These are phyloP conservation scores for Schizothecium vesticola DNA, from an alignment of 495 filamentous ascomycete species.

Conservation along the genomic window DNA sequence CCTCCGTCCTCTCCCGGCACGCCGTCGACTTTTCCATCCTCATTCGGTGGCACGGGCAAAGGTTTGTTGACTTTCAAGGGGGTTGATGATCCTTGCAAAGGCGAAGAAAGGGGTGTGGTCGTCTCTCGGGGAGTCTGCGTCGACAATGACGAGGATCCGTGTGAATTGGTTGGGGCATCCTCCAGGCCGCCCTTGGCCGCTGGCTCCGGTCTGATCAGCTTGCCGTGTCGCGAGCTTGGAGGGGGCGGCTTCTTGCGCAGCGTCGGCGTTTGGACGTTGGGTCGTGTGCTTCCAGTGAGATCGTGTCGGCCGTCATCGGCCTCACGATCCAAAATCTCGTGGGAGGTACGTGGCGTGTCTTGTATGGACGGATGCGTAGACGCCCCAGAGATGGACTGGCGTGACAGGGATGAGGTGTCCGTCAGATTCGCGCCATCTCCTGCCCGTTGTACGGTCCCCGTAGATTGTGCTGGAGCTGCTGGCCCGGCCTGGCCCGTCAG, in stretches of 20 bases:
- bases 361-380: conserved; percentile 21
- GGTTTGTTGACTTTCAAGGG: conserved; percentile 48
- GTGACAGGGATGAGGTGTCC: conserved; percentile 44
- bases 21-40: conserved; percentile 33
- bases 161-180: not conserved
- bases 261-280: conserved; percentile 39
- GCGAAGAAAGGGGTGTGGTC: not conserved
- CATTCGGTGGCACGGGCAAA: conserved; percentile 36
- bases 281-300: conserved; percentile 14
- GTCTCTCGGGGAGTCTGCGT: not conserved
- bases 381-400: conserved; percentile 40
- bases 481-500: conserved; percentile 51
- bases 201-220: conserved; percentile 50
- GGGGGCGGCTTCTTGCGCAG: conserved; percentile 44
- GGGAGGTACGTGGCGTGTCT: conserved; percentile 45
- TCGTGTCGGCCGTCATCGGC: conserved; percentile 34
- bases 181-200: conserved; percentile 6
- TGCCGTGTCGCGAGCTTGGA: conserved; percentile 63
- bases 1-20: conserved; percentile 42
- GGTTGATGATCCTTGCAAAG: conserved; percentile 9
- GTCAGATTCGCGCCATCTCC: conserved; percentile 43
- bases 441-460: not conserved
- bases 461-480: conserved; percentile 11
- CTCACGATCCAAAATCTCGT: conserved; percentile 38
- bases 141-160: conserved; percentile 4